Evolutionary conservation across 352 stramenopile genomes (phyloP), one percentile per base, ranked within the genome.

Genomic region (Globisporangium yorkense): DNA sequence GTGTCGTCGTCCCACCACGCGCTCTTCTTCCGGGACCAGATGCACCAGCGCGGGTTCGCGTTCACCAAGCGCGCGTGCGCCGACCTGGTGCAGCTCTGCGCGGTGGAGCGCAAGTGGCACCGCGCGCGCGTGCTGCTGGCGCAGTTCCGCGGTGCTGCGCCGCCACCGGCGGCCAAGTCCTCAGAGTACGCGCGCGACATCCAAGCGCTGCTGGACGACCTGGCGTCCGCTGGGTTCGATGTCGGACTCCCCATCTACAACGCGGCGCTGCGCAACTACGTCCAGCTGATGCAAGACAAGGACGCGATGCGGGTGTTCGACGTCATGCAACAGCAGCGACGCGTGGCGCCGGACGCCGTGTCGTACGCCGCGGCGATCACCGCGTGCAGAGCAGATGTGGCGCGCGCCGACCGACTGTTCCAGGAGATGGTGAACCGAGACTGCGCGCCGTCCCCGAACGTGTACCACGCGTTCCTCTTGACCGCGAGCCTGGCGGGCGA

Each of bases 221-320:
- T 91, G 73, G 39, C 72, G 6, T 35, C 20, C 3, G 52, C 83
- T 18, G 59, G 58, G 5, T 60, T 88, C 24, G 67, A 70, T 1
- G 70, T 81, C 24, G 57, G 74, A 5, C 52, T 84, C 29, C 13
- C 49, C 0, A 56, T 87, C 3, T 88, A 80, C 59, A 91, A 91
- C 56, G 75, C 79, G n/a, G 79, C 75, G 29, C 55, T 91, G 47
- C 70, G 79, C 16, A 83, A 83, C 49, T 84, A 79, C 45, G 81
- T 73, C 3, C 59, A 70, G 33, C 56, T 79, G 21, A 66, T 60
- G n/a, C 55, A 70, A 45, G 48, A 79, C 13, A 31, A 72, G 7
- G 67, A 84, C 51, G 71, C 77, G 1, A 44, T 62, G n/a, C 27
- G 27, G n/a, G 46, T 91, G 33, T 68, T 84, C n/a, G 47, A 35